Evolutionary conservation across 768 basidiomycete genomes (phyloP).

Genomic region (Trametes punicea): DNA sequence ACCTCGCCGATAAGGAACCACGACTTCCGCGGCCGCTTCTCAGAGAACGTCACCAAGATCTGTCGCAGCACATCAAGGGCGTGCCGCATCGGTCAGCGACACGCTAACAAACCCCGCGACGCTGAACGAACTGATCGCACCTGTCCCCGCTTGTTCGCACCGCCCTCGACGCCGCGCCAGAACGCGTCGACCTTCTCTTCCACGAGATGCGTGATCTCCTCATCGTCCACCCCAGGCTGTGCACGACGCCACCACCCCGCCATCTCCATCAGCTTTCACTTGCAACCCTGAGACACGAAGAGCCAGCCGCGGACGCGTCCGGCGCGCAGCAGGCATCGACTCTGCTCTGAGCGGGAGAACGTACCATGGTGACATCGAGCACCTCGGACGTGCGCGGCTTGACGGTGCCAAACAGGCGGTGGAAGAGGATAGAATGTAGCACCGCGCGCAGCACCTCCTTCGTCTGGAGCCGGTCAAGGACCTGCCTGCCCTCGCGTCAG

Average conservation of each 20-base stretch:
- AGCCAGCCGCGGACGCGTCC: too few relatives aligned
- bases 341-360: conserved; percentile 18
- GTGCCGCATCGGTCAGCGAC: too few relatives aligned
- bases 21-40: conserved; percentile 71
- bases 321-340: too few relatives aligned
- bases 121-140: conserved; percentile 40
- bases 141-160: conserved; percentile 62
- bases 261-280: background rate
- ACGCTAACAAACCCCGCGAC: too few relatives aligned
- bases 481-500: conserved; percentile 39
- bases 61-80: conserved; percentile 30
- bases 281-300: too few relatives aligned
- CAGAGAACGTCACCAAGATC: conserved; percentile 75
- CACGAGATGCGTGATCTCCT: conserved; percentile 66
- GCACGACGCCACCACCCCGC: background rate
- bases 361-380: conserved; percentile 80
- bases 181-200: conserved; percentile 75
- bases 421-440: conserved; percentile 81
- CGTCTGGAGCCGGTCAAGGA: conserved; percentile 66
- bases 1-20: conserved; percentile 54
- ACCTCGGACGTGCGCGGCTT: conserved; percentile 77
- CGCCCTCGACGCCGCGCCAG: conserved; percentile 72
- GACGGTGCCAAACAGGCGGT: conserved; percentile 76
- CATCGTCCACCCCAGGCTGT: conserved; percentile 73
- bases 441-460: conserved; percentile 74